phyloP scores from a whole-genome alignment of 148 eudicot genomes.

The Limonium bicolor region DNA sequence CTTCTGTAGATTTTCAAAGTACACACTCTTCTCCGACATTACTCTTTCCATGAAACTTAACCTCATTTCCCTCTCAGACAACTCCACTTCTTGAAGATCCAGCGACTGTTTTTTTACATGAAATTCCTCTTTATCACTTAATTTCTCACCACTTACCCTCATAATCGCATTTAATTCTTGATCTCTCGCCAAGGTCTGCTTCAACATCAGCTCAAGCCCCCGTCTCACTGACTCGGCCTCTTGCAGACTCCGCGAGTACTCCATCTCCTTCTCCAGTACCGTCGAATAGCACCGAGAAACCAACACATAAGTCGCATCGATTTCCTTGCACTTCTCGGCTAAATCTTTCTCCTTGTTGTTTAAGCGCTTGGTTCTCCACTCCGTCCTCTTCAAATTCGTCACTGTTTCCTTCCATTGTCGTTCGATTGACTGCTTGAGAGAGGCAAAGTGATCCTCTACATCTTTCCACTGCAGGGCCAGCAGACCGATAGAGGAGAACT shows the following conservation, averaged over 20 bases:
- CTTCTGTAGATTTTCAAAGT: slow-evolving; percentile 8
- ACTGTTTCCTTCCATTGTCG: slow-evolving; percentile 13
- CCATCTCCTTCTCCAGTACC: slow-evolving; percentile 10
- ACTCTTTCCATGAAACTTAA: slow-evolving; percentile 8
- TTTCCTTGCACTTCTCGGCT: slow-evolving; percentile 15
- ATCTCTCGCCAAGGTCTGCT: slow-evolving; percentile 1
- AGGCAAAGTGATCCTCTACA: slow-evolving; percentile 13
- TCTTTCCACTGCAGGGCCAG: slow-evolving; percentile 22
- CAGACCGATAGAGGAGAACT: slow-evolving; percentile 7
- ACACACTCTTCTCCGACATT: slow-evolving; percentile 4
- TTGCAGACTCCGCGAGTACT: slow-evolving; percentile 6
- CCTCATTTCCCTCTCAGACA: slow-evolving; percentile 16
- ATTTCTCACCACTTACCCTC: too few species aligned
- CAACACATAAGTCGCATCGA: slow-evolving; percentile 12
- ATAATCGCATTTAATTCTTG: slow-evolving; percentile 18
- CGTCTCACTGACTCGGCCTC: not conserved
- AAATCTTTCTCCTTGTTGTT: slow-evolving; percentile 10
- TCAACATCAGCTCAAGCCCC: not conserved
- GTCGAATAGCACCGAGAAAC: slow-evolving; percentile 1
- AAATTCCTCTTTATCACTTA: slow-evolving; percentile 12
- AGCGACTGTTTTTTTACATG: slow-evolving; percentile 3
- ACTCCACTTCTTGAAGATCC: slow-evolving; percentile 5
- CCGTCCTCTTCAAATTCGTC: slow-evolving; percentile 12
- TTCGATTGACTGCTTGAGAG: slow-evolving; percentile 7
- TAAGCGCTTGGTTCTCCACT: too few species aligned